Conservation (phyloP, 2,329 filamentous ascomycete genomes). For the Colletotrichum destructivum region DNA sequence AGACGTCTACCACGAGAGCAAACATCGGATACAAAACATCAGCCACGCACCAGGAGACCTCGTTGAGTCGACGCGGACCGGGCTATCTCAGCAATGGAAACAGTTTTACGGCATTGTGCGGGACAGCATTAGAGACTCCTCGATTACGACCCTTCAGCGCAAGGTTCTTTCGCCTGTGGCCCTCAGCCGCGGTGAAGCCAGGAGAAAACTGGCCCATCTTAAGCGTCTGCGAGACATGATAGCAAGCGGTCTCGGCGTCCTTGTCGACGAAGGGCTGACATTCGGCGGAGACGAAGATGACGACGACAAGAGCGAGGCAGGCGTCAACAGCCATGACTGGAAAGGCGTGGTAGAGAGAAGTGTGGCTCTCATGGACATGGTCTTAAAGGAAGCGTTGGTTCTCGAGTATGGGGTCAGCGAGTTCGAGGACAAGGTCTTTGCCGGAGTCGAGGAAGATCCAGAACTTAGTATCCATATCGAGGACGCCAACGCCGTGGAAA, state of each 20-base stretch:
- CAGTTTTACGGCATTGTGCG: constrained; percentile 87
- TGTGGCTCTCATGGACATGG: constrained; percentile 87
- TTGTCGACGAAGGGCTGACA: constrained; percentile 88
- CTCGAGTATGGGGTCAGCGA: constrained; percentile 74
- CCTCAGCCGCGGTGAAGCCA: constrained; percentile 80
- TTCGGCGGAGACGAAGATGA: constrained; percentile 72
- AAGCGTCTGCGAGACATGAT: constrained; percentile 83
- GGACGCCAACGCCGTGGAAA: constrained; percentile 60
- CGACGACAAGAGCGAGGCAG: constrained; percentile 66
- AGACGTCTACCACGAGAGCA: constrained; percentile 77
- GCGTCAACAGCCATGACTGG: constrained; percentile 66
- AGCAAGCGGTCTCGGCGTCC: constrained; percentile 86
- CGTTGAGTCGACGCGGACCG: constrained; percentile 54
- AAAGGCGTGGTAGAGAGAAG: constrained; percentile 85
- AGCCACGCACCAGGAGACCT: constrained; percentile 49
- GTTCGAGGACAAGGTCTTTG: constrained; percentile 77
- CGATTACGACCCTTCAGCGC: constrained; percentile 78
- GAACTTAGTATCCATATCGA: constrained; percentile 69
- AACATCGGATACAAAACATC: constrained; percentile 49
- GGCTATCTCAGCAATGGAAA: constrained; percentile 69
- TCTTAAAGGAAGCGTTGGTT: constrained; percentile 79
- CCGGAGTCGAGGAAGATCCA: constrained; percentile 73
- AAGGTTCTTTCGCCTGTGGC: constrained; percentile 85
- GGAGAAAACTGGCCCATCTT: constrained; percentile 80
- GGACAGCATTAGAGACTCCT: constrained; percentile 81